A percentile compares a stretch with the other conserved stretches of the same genome.
phyloP scores from a whole-genome alignment of 2,329 filamentous ascomycete species.

The Sclerotinia borealis region DNA sequence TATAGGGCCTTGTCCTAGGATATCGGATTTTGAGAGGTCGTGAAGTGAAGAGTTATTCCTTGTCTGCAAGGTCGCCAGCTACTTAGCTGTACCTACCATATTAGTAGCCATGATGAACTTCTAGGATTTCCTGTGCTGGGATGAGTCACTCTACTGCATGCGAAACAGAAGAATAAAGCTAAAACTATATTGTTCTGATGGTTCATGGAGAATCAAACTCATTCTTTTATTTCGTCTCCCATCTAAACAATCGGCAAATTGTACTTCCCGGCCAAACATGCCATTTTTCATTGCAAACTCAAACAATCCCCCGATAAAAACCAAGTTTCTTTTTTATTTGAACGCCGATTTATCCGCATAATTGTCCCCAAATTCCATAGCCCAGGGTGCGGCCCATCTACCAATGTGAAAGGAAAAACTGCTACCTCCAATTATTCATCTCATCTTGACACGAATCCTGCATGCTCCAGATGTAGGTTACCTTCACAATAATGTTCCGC shows the following conservation, averaged over 20 bases:
- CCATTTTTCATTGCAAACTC: neutral
- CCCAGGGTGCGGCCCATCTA: neutral
- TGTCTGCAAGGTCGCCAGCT: no score
- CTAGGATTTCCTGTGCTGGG: no score
- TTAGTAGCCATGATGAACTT: no score
- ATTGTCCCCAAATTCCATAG: neutral
- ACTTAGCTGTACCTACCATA: no score
- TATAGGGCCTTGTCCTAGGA: no score
- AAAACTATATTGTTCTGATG: neutral
- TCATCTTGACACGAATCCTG: neutral
- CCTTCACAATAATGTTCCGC: neutral
- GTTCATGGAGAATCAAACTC: neutral
- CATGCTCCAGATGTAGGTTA: neutral
- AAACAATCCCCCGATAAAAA: neutral
- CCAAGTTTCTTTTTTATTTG: neutral
- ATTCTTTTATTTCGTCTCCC: neutral
- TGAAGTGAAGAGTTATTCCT: no score
- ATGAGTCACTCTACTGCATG: neutral
- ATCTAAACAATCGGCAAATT: no score
- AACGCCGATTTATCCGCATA: neutral
- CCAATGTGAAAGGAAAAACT: neutral
- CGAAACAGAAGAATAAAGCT: neutral
- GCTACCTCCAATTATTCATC: neutral
- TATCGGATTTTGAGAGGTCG: no score
- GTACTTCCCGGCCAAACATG: no score